These are phyloP conservation scores for Penicillium paxilli DNA, from an alignment of 495 filamentous ascomycete species.

Conservation along the genomic window DNA sequence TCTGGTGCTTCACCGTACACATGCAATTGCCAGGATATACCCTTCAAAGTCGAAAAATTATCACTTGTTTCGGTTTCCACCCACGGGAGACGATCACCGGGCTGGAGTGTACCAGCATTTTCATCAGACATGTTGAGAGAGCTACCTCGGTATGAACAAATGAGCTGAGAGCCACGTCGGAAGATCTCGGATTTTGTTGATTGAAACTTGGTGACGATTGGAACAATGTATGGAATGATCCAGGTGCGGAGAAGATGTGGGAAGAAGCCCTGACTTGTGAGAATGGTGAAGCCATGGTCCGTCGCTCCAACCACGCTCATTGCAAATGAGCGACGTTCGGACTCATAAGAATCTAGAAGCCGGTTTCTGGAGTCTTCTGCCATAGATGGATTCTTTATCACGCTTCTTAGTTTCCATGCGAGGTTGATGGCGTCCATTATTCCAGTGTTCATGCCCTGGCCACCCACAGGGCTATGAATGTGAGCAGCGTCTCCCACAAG, in stretches of 20 bases:
- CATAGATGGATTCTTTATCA: conserved; percentile 32
- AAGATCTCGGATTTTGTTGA: conserved; percentile 21
- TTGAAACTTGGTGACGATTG: conserved; percentile 22
- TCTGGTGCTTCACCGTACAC: conserved; percentile 25
- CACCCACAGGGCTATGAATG: conserved; percentile 56
- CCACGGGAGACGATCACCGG: conserved; percentile 40
- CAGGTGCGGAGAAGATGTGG: conserved; percentile 29
- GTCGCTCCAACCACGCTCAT: conserved; percentile 29
- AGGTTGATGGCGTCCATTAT: conserved; percentile 61
- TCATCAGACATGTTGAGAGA: conserved; percentile 12
- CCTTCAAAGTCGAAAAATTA: conserved; percentile 30
- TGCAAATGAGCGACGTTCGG: conserved; percentile 47
- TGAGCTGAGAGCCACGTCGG: conserved; percentile 29
- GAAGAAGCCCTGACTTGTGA: conserved; percentile 21
- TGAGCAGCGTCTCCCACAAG: conserved; percentile 52
- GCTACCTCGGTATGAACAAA: conserved; percentile 31
- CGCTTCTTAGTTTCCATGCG: conserved; percentile 54
- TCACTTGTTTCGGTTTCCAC: conserved; percentile 24
- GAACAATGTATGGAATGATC: conserved; percentile 30
- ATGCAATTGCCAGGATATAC: conserved; percentile 37
- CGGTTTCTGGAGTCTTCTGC: conserved; percentile 32
- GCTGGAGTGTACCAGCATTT: conserved; percentile 19
- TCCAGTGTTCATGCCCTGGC: conserved; percentile 63
- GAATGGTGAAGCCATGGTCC: conserved; percentile 29
- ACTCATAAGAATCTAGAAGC: conserved; percentile 52